Conservation (phyloP, 1,139 yeast genomes). For the Saccharomyces pastorianus region DNA sequence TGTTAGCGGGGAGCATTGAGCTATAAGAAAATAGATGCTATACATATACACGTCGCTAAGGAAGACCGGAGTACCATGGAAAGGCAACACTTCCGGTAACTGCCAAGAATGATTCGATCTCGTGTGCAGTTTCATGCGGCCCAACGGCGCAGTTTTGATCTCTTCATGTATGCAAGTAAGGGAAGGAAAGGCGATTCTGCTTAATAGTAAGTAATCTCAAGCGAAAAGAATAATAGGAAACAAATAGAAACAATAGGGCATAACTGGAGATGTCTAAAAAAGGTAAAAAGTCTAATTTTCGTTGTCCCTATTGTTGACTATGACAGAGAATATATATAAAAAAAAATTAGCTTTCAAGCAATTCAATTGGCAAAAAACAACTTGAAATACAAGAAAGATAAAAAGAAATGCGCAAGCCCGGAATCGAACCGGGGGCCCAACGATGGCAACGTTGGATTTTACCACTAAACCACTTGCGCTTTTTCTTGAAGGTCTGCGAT, state of each 20-base stretch:
- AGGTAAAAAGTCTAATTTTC: too few species aligned
- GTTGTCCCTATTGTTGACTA: too few species aligned
- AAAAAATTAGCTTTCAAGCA: too few species aligned
- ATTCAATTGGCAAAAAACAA: too few species aligned
- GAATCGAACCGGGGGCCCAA: conserved; percentile 1
- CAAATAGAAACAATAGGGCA: too few species aligned
- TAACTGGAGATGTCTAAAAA: too few species aligned
- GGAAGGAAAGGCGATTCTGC: too few species aligned
- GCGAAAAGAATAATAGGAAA: too few species aligned
- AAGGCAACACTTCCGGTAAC: neutral
- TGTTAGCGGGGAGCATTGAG: neutral
- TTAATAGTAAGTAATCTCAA: too few species aligned
- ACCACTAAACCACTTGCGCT: conserved; percentile 1
- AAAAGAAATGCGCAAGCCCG: conserved; percentile 1
- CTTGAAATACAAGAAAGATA: too few species aligned
- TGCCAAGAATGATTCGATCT: neutral
- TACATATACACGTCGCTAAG: neutral
- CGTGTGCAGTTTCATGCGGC: neutral
- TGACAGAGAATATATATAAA: too few species aligned
- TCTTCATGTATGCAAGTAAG: neutral
- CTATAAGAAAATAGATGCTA: neutral
- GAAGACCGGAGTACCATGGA: neutral
- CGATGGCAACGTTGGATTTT: conserved; percentile 1
- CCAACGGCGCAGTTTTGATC: neutral
- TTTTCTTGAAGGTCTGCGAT: neutral